Evolutionary conservation across 2,329 filamentous ascomycete species (phyloP).

Genomic region (Sclerotinia glacialis): DNA sequence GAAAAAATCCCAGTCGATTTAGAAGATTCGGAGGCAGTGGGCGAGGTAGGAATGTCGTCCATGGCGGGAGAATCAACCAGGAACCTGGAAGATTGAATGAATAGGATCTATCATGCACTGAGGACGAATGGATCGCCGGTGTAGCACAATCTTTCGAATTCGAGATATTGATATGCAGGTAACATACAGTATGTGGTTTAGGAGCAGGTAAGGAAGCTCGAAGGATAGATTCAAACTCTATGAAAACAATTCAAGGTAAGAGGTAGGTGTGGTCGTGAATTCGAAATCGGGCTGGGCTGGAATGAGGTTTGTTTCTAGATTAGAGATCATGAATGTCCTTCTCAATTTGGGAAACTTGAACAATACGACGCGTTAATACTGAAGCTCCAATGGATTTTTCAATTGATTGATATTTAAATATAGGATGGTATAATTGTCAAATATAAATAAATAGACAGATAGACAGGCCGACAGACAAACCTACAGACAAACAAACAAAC

Average conservation of each 20-base stretch:
- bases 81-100: not conserved
- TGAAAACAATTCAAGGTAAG: not conserved
- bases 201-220: not conserved
- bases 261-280: not conserved
- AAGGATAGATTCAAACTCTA: not conserved
- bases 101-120: not conserved
- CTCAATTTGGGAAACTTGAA: not conserved
- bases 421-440: not conserved
- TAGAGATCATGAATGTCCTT: not conserved
- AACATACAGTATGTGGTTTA: not conserved
- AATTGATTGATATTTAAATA: not conserved
- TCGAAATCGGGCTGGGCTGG: not conserved
- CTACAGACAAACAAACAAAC: not conserved
- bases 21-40: slow-evolving; percentile 29
- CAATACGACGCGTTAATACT: not conserved
- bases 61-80: slow-evolving; percentile 12
- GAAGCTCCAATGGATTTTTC: not conserved
- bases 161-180: not conserved
- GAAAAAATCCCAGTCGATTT: slow-evolving; percentile 32
- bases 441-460: not conserved
- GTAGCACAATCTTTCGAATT: not conserved
- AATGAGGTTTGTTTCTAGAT: not conserved
- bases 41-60: slow-evolving; percentile 17
- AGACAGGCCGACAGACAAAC: no score
- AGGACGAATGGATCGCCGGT: not conserved